Evolutionary conservation across 345 rosid species (phyloP), one percentile per base, ranked within the genome.

Genomic region (Eucalyptus curtisii): DNA sequence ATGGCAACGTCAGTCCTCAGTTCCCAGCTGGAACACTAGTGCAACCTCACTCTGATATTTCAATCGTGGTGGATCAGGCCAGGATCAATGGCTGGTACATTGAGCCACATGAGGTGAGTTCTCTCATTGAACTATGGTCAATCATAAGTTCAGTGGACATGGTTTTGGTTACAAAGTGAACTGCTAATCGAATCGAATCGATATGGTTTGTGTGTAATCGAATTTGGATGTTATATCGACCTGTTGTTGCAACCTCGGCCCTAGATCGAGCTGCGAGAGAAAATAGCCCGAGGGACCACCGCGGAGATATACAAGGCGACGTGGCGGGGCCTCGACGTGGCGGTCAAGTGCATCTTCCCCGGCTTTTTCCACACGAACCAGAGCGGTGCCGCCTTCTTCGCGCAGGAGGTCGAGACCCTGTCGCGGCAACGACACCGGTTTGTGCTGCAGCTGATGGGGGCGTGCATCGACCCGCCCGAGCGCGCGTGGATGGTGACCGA

Each of bases 321-420:
- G 16, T 94, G 97, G 95, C 76, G 95, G 90, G 95, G 97, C 49
- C 49, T 91, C 22, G 94, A 94, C 22, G 96, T 94, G n/a, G 96
- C 95, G 1, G 95, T 95, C 80, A 95, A 95, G 88, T 91, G 95
- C 93, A 89, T 94, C 79, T 88, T 27, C 91, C 94, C 93, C 4
- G 89, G 90, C 84, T 93, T 92, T 88, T 94, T 94, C 90, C 64
- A 16, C 19, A 13, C 86, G 7, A 94, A 93, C 79, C 95, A 92
- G 14, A 90, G 85, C 2, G 93, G 93, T 1, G 86, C 87, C 1
- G 33, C 89, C 7, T 93, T 92, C 90, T 93, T 94, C 19, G 94
- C 92, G 8, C 96, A 93, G 90, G 95, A 95, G 88, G 64, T 93
- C 16, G 94, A 93, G 31, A 95, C 96, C 25, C 88, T 95, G 55